Conservation (phyloP, 1,284 basidiomycete genomes). For the Pyrrhoderma noxium region DNA sequence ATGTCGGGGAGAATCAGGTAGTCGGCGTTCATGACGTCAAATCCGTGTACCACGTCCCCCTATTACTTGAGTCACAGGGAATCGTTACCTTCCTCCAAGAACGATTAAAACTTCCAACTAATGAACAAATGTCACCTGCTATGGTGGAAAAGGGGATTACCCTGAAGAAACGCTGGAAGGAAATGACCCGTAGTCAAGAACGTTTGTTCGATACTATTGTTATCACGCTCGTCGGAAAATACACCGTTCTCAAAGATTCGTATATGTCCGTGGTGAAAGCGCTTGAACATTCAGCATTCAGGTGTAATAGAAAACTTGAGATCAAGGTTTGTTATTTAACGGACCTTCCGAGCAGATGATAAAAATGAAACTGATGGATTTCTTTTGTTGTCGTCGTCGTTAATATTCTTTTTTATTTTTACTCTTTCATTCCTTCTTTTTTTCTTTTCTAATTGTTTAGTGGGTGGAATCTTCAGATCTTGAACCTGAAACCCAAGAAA, state of each 20-base stretch:
- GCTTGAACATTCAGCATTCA: conserved; percentile 93
- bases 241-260: conserved; percentile 94
- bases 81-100: conserved; percentile 82
- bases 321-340: conserved; percentile 48
- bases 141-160: conserved; percentile 60
- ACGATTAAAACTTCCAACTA: conserved; percentile 65
- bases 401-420: too few relatives aligned
- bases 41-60: conserved; percentile 96
- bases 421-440: background rate
- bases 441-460: conserved; percentile 32
- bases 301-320: conserved; percentile 77
- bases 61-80: conserved; percentile 89
- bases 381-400: too few relatives aligned
- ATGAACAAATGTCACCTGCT: conserved; percentile 45
- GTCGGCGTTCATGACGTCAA: conserved; percentile 95
- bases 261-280: conserved; percentile 99
- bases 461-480: conserved; percentile 98
- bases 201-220: conserved; percentile 87
- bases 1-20: conserved; percentile 90
- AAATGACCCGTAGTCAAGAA: conserved; percentile 84
- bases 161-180: conserved; percentile 73
- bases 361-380: too few relatives aligned
- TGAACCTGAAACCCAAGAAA: conserved; percentile 72
- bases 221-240: conserved; percentile 95
- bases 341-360: too few relatives aligned